Evolutionary conservation across 2,329 filamentous ascomycete genomes (phyloP).

Genomic region (Nemania sp.): DNA sequence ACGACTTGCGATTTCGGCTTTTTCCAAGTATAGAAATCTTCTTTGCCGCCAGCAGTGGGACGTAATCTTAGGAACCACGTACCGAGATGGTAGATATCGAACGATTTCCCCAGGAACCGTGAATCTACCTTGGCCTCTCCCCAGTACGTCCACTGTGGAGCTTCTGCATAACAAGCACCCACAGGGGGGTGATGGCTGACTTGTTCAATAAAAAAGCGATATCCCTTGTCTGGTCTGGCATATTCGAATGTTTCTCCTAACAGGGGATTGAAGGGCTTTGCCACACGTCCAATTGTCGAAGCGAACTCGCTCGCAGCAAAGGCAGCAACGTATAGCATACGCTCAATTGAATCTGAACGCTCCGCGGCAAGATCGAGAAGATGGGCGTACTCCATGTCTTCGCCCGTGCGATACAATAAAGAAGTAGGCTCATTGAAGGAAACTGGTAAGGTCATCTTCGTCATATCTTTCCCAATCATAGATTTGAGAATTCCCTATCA

Average conservation of each 20-base stretch:
- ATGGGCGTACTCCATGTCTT: slow-evolving; percentile 98
- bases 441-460: slow-evolving; percentile 97
- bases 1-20: slow-evolving; percentile 98
- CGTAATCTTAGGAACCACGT: slow-evolving; percentile 94
- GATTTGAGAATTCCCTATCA: slow-evolving; percentile 89
- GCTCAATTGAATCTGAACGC: slow-evolving; percentile 82
- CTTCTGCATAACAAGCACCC: slow-evolving; percentile 90
- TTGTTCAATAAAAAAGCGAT: slow-evolving; percentile 98
- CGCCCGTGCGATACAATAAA: slow-evolving; percentile 87
- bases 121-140: slow-evolving; percentile 94
- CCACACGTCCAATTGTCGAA: slow-evolving; percentile 93
- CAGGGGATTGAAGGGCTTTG: slow-evolving; percentile 97
- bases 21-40: slow-evolving; percentile 97
- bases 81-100: slow-evolving; percentile 93
- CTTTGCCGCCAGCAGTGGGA: slow-evolving; percentile 71
- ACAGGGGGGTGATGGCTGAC: slow-evolving; percentile 96
- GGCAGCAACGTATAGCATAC: slow-evolving; percentile 90
- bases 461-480: slow-evolving; percentile 99
- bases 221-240: slow-evolving; percentile 91
- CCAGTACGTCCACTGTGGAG: slow-evolving; percentile 94
- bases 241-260: slow-evolving; percentile 98
- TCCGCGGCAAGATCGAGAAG: slow-evolving; percentile 87
- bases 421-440: slow-evolving; percentile 99
- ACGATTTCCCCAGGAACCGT: slow-evolving; percentile 96
- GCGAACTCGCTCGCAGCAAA: slow-evolving; percentile 97